Evolutionary conservation across 331 rosid species (phyloP), one percentile per base, ranked within the genome.

Genomic region (Spiraea crenata): DNA sequence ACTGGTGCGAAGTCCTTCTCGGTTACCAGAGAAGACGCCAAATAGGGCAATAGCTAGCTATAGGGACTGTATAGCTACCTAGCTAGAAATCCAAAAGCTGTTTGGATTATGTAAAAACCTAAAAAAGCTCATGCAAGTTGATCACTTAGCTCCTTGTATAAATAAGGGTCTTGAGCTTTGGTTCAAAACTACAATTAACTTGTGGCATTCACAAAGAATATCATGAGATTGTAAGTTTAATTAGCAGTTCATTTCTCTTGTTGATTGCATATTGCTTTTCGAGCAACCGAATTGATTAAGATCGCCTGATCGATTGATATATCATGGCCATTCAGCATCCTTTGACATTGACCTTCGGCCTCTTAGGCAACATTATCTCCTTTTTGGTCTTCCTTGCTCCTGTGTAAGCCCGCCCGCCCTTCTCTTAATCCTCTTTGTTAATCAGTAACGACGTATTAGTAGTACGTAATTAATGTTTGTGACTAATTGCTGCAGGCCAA

Each of bases 291-390:
- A 35, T 40, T 68, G 14, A 45, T 25, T 38, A 38, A 64, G 65
- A 31, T 57, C 52, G 44, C 57, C 41, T 52, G 15, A 4, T 44
- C 44, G 20, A 42, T 57, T 72, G 64, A 62, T 49, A 79, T 63
- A 78, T 65, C 64, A 93, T 93, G 97, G 81, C 90, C 49, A 71
- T 84, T 61, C 82, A 80, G 65, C 77, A 89, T 31, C 55, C 77
- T 34, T 77, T 79, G 73, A 88, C 81, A 74, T 77, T 90, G 72
- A 79, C 83, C 9, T 93, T 89, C 74, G 99, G 97, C 68, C 77
- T 93, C 76, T 62, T 93, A 80, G 90, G 90, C 74, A 86, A 83
- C 71, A 56, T 76, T 54, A 66, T 86, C 58, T 86, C 90, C 25
- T 79, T 86, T 16, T 67, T 83, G 80, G 87, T 86, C 55, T 86